Evolutionary conservation across 345 rosid species (phyloP).

Genomic region (Pistacia atlantica): DNA sequence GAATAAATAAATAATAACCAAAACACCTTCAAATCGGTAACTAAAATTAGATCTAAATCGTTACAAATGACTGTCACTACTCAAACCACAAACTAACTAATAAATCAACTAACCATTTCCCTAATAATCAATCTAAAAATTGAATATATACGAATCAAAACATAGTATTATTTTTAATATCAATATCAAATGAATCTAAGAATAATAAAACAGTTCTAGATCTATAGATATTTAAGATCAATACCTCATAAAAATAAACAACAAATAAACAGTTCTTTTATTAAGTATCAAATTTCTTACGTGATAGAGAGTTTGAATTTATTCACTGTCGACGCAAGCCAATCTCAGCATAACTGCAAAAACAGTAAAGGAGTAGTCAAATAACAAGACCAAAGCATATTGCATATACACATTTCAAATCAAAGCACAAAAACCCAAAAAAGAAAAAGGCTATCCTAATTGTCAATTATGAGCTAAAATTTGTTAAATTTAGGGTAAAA

Average conservation of each 20-base stretch:
- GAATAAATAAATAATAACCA: too few species aligned
- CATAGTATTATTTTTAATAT: too few species aligned
- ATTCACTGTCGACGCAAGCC: slow-evolving; percentile 11
- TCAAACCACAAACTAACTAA: too few species aligned
- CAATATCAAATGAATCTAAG: neutral
- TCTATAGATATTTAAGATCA: neutral
- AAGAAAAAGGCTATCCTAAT: neutral
- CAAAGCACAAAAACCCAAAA: neutral
- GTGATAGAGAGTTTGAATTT: neutral
- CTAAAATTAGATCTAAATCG: neutral
- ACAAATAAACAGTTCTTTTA: neutral
- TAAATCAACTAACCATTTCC: too few species aligned
- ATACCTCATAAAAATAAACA: neutral
- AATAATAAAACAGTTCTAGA: neutral
- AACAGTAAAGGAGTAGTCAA: neutral
- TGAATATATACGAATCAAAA: too few species aligned
- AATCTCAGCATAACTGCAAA: slow-evolving; percentile 19
- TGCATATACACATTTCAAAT: neutral
- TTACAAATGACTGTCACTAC: neutral
- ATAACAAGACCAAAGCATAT: neutral
- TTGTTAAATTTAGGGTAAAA: slow-evolving; percentile 2
- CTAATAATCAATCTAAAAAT: too few species aligned
- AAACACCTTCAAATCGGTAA: neutral
- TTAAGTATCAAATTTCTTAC: neutral
- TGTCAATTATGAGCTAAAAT: neutral